Conservation (phyloP, 83 land plant species). For the Diphasiastrum complanatum region DNA sequence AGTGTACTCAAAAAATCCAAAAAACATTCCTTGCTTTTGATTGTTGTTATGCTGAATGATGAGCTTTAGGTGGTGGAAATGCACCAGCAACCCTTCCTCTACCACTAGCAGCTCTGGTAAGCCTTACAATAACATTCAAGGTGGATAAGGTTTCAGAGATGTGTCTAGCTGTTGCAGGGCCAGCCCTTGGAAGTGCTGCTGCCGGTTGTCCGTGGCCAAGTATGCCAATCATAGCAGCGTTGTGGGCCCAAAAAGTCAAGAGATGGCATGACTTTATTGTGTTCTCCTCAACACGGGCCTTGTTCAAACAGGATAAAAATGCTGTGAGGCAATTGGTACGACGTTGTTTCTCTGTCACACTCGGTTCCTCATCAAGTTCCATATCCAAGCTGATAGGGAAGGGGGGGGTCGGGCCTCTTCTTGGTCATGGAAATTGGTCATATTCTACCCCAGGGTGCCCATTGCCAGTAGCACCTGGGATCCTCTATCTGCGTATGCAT, state of each 20-base stretch:
- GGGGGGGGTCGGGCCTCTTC: constrained; percentile 56
- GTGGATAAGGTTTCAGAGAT: not conserved
- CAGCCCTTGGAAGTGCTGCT: not conserved
- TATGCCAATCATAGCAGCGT: not conserved
- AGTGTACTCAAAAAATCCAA: not conserved
- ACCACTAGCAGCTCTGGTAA: not conserved
- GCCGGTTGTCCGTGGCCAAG: not conserved
- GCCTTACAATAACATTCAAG: not conserved
- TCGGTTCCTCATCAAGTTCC: too few species aligned
- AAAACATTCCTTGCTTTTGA: not conserved
- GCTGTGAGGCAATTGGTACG: not conserved
- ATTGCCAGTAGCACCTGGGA: constrained; percentile 65
- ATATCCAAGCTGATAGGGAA: constrained; percentile 24
- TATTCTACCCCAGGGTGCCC: constrained; percentile 42
- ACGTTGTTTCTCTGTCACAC: not conserved
- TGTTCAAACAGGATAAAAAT: not conserved
- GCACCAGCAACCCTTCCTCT: not conserved
- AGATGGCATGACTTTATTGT: not conserved
- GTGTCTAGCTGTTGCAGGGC: not conserved
- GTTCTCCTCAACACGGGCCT: not conserved
- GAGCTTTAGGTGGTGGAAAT: not conserved
- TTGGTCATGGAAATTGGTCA: constrained; percentile 53
- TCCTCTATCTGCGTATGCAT: constrained; percentile 51
- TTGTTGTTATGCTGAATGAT: too few species aligned
- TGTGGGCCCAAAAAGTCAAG: not conserved